These are phyloP conservation scores for Trametopsis cervina DNA, from an alignment of 768 basidiomycete species.

Conservation along the genomic window DNA sequence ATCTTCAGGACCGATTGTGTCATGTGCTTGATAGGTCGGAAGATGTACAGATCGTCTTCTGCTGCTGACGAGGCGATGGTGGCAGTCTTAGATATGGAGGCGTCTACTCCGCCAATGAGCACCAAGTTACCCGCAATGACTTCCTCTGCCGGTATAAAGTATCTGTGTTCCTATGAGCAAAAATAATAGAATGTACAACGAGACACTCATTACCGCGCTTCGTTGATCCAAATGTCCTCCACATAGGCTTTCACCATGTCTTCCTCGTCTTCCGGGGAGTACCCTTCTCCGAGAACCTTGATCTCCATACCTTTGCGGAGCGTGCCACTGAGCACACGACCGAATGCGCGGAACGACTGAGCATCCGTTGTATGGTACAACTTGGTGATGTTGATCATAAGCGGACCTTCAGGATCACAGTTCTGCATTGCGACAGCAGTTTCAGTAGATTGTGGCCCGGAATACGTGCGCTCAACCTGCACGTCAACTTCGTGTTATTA, in stretches of 20 bases:
- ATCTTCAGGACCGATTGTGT: constrained; percentile 96
- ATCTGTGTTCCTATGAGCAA: constrained; percentile 39
- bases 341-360: constrained; percentile 93
- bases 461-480: constrained; percentile 80
- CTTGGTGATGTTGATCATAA: constrained; percentile 91
- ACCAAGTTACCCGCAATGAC: constrained; percentile 90
- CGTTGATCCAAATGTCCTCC: constrained; percentile 86
- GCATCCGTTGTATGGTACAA: constrained; percentile 96
- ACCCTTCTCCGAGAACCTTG: constrained; percentile 97
- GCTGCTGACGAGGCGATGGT: constrained; percentile 70
- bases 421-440: constrained; percentile 73
- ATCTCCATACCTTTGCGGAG: constrained; percentile 74
- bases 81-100: constrained; percentile 92
- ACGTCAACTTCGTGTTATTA: too few species aligned
- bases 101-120: constrained; percentile 87
- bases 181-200: not conserved
- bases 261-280: constrained; percentile 98
- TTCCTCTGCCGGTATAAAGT: constrained; percentile 85
- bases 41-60: constrained; percentile 88
- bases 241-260: constrained; percentile 86
- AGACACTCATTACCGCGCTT: constrained; percentile 63
- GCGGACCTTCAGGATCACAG: constrained; percentile 78
- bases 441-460: constrained; percentile 79
- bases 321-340: constrained; percentile 90
- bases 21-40: constrained; percentile 94